Evolutionary conservation across 192 early-diverging fungal genomes (phyloP), one percentile per base, ranked within the genome.

Genomic region (Helicostylum pulchrum): DNA sequence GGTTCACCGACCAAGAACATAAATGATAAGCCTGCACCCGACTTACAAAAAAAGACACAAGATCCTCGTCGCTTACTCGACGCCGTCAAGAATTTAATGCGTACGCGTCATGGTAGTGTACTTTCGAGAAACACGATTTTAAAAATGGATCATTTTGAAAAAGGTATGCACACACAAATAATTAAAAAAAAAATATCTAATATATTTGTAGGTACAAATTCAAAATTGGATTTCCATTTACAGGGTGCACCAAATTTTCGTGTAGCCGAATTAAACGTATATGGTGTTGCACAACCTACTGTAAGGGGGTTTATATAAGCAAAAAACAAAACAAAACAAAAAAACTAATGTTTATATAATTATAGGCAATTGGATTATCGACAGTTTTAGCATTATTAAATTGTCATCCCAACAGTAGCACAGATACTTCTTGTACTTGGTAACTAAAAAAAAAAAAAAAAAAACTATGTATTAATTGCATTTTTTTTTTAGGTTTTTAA

Each of bases 171-270:
- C 23, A 48, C 46, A 26, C 30, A 2, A 26, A 8, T 15, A 21
- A 36, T 4, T 20, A 11, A 8, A 14, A 44, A 21, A 44, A 14
- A 34, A 5, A 5, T 15, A 15, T 19, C 7, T 53, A 26, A 23
- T 17, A 20, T n/a, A 26, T 70, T 74, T 15, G 62, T 55, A 53
- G 76, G 67, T 58, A 44, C 50, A 12, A 62, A 72, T 56, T 66
- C 77, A 6, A 76, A 77, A 43, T 49, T 87, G 10, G 80, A 85
- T 63, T 79, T 88, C 51, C 74, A 85, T 64, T 61, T 88, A 31
- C 79, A 87, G 46, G 86, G 86, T 6, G 84, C 86, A 26, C 86
- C 86, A 20, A 87, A 88, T 62, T 88, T 88, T 73, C 77, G 86
- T 20, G 75, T 74, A 65, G 82, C 77, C 2, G 80, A 82, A 47